Base-by-base conservation (phyloP, 2,329 filamentous ascomycete genomes). In the Trichophyton equinum region DNA sequence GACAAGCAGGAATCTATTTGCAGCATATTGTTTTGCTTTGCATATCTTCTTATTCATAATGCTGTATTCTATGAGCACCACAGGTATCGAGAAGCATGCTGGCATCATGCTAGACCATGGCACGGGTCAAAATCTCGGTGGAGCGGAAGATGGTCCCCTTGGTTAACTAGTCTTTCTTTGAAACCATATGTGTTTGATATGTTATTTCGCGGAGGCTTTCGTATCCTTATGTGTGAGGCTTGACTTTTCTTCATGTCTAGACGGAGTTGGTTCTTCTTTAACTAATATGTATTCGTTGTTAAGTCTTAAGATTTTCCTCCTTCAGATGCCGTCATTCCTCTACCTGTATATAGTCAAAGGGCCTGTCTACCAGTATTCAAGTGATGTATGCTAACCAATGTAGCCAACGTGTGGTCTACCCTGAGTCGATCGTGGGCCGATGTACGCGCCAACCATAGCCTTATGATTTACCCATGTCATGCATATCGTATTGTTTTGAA, bases 1-100 rank as follows among this genome's bases (percentile, higher is more conserved):
- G 64, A 89, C 87, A 30, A 96, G 91, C 76, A 83, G 95, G 65
- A 99, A 97, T 72, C 73, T 99, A 62, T 99, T 99, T 75, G 94
- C 91, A 0, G 85, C 83, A 9, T 99, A 99, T 74, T 95, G 92
- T 73, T 78, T 96, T 40, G 89, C 85, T 38, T 79, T 99, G 66
- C 94, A 99, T 76, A 70, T 96, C 51, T 76, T 99, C 56, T 86
- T 97, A 1, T 94, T 99, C 70, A 79, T 87, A 66, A 87, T 90
- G 73, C 77, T 97, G 63, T 97, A 92, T 75, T 91, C 86, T 83
- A 84, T 91, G 70, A 89, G 62, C 44, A 60, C 58, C 3, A 40
- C 51, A n/a, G 60, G 60, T 9, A 53, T 44, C 30, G 58, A 58
- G 27, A 61, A 58, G 22, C 60, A 63, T 25, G 25, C 33, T 42